phyloP scores from a whole-genome alignment of 2,329 filamentous ascomycete species.

The Setomelanomma holmii region DNA sequence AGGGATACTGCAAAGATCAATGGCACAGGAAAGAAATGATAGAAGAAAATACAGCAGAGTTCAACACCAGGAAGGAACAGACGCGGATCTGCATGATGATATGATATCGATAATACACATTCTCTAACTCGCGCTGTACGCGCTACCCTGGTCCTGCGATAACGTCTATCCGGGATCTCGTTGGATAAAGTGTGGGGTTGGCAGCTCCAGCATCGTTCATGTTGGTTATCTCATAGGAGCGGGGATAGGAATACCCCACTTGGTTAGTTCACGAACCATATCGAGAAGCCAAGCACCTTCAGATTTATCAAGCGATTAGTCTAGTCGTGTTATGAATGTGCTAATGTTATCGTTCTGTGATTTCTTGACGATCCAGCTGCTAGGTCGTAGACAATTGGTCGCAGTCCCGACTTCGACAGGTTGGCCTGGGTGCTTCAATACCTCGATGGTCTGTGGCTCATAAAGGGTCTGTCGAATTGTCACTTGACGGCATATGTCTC shows the following conservation, averaged over 20 bases:
- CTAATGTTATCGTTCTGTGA: background rate
- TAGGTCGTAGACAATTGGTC: too few relatives aligned
- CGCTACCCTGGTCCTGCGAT: slow-evolving; percentile 13
- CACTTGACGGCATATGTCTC: too few relatives aligned
- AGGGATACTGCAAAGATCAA: background rate
- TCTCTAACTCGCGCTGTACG: background rate
- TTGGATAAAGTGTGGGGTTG: slow-evolving; percentile 22
- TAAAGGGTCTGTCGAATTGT: too few relatives aligned
- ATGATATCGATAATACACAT: background rate
- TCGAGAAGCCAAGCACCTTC: slow-evolving; percentile 8
- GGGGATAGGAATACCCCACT: slow-evolving; percentile 31
- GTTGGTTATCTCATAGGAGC: slow-evolving; percentile 12
- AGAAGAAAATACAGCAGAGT: background rate
- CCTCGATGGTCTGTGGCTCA: too few relatives aligned
- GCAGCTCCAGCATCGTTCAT: slow-evolving; percentile 18
- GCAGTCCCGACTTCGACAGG: too few relatives aligned
- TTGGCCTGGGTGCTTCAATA: too few relatives aligned
- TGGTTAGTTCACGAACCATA: slow-evolving; percentile 21
- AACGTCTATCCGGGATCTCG: slow-evolving; percentile 6
- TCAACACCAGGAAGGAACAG: too few relatives aligned
- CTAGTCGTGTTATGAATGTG: background rate
- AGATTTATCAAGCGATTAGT: slow-evolving; percentile 8
- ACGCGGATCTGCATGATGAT: too few relatives aligned
- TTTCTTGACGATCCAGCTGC: too few relatives aligned
- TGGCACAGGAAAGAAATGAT: background rate